phyloP scores from a whole-genome alignment of 371 early-diverging fungal genomes.

The Syncephalastrum contaminatum region DNA sequence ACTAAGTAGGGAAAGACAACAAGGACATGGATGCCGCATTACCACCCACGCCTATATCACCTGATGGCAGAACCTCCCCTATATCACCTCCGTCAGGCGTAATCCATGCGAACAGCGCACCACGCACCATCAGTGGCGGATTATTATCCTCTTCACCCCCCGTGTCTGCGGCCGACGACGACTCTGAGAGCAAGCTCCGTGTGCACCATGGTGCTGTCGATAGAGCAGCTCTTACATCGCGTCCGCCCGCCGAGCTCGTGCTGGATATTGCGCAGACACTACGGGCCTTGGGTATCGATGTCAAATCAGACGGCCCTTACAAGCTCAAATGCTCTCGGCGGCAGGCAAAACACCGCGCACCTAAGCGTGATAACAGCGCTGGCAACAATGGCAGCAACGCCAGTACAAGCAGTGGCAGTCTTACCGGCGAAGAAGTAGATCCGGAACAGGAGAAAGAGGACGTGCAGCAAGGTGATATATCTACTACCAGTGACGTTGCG shows the following conservation, averaged over 20 bases:
- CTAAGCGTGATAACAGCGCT: neutral
- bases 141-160: too few species aligned
- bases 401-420: neutral
- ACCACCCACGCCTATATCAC: too few species aligned
- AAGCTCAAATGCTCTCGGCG: slow-evolving; percentile 9
- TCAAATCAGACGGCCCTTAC: slow-evolving; percentile 4
- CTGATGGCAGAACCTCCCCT: too few species aligned
- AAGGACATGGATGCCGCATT: too few species aligned
- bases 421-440: neutral
- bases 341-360: neutral
- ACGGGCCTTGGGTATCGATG: slow-evolving; percentile 5
- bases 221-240: slow-evolving; percentile 4
- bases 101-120: too few species aligned
- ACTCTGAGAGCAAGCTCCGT: neutral
- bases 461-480: neutral
- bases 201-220: slow-evolving; percentile 4
- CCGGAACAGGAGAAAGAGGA: neutral
- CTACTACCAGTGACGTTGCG: neutral
- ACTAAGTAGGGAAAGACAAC: too few species aligned
- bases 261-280: slow-evolving; percentile 1
- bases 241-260: slow-evolving; percentile 3
- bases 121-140: too few species aligned
- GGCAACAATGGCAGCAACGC: neutral
- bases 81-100: too few species aligned
- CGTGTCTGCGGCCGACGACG: too few species aligned